A percentile compares a stretch with the other conserved stretches of the same genome.
phyloP scores from a whole-genome alignment of 2,329 filamentous ascomycete genomes.

The Exophiala viscosa region DNA sequence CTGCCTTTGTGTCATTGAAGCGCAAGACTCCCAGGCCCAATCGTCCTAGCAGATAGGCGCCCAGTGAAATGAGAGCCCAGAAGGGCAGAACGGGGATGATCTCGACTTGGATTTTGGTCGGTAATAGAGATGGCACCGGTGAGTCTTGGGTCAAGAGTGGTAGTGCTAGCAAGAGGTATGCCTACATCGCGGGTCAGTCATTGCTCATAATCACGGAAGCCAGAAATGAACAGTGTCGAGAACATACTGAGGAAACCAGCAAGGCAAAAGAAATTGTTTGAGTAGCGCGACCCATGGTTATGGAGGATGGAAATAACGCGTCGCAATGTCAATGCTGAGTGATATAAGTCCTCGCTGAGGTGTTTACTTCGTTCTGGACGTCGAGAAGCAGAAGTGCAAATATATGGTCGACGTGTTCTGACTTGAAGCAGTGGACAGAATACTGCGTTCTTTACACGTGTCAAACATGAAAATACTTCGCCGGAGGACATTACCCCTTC shows the following conservation, averaged over 20 bases:
- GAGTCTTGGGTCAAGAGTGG: conserved; percentile 27
- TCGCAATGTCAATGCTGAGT: no score
- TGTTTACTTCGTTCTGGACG: no score
- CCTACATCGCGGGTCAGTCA: conserved; percentile 11
- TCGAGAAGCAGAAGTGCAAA: no score
- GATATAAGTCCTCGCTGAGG: no score
- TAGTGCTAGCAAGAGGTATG: conserved; percentile 28
- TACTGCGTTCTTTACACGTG: no score
- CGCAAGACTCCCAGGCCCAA: conserved; percentile 90
- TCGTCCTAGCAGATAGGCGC: conserved; percentile 85
- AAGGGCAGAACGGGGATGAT: conserved; percentile 88
- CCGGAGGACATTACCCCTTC: no score
- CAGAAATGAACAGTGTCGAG: neutral
- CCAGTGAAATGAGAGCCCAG: conserved; percentile 87
- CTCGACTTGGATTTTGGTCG: conserved; percentile 42
- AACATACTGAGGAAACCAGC: conserved; percentile 20
- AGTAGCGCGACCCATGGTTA: conserved; percentile 81
- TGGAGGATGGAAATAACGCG: neutral
- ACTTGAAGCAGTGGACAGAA: no score
- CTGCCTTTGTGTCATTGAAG: conserved; percentile 92
- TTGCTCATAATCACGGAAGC: neutral
- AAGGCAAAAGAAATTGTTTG: conserved; percentile 75
- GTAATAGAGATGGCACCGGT: conserved; percentile 28
- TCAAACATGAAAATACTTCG: no score
- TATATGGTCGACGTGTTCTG: no score